These are phyloP conservation scores for Nymphaea thermarum DNA, from an alignment of 164 flowering plant genomes.

Conservation along the genomic window DNA sequence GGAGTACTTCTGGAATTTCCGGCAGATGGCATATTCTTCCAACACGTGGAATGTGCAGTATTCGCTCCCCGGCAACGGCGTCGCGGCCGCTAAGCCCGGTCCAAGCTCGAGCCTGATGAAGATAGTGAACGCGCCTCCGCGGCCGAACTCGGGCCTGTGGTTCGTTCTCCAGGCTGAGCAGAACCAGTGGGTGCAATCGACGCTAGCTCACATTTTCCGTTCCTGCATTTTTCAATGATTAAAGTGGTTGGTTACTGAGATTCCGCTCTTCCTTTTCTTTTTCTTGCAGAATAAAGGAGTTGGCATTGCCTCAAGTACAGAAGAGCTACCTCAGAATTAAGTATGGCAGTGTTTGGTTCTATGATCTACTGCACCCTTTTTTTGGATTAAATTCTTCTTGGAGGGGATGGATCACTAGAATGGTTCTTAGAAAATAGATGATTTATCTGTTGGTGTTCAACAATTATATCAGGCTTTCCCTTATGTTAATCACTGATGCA, in stretches of 20 bases:
- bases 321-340: conserved; percentile 92
- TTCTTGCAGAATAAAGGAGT: conserved; percentile 58
- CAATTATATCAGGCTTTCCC: background rate
- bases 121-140: conserved; percentile 52
- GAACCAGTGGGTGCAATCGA: conserved; percentile 53
- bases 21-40: background rate
- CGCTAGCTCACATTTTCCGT: no score
- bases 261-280: no score
- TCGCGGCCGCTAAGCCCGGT: conserved; percentile 15
- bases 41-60: conserved; percentile 18
- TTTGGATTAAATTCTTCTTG: no score
- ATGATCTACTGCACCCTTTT: background rate
- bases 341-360: conserved; percentile 20
- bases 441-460: background rate
- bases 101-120: conserved; percentile 29
- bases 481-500: background rate
- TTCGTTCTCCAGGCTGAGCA: conserved; percentile 72
- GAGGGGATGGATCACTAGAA: no score
- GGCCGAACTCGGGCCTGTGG: conserved; percentile 83
- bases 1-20: background rate
- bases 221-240: no score
- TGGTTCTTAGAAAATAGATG: background rate
- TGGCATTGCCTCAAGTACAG: conserved; percentile 82
- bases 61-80: background rate
- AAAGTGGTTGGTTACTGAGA: no score